These are phyloP conservation scores for Colletotrichum australisinense DNA, from an alignment of 2,329 filamentous ascomycete genomes.

Conservation along the genomic window DNA sequence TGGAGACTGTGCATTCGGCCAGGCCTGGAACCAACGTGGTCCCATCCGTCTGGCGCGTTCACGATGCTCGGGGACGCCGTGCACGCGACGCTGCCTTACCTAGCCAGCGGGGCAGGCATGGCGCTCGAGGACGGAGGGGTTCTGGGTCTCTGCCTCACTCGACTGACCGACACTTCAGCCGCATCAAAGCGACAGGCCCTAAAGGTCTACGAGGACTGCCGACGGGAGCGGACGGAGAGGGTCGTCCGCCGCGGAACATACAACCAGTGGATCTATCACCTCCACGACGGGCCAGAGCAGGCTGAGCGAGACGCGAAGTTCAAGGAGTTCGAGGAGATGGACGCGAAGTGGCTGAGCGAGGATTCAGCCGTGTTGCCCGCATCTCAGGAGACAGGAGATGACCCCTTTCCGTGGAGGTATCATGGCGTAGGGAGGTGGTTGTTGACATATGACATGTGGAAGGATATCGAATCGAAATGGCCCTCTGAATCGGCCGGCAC, in stretches of 20 bases:
- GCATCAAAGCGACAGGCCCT: slow-evolving; percentile 48
- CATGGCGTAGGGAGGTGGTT: slow-evolving; percentile 53
- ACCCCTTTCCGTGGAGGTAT: slow-evolving; percentile 54
- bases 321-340: slow-evolving; percentile 44
- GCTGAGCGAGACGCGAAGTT: slow-evolving; percentile 58
- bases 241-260: slow-evolving; percentile 70
- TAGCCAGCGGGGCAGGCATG: slow-evolving; percentile 68
- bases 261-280: slow-evolving; percentile 71
- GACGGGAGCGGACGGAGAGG: slow-evolving; percentile 67
- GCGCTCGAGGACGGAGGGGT: slow-evolving; percentile 70
- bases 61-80: slow-evolving; percentile 73
- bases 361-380: slow-evolving; percentile 38
- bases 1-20: slow-evolving; percentile 70
- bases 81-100: slow-evolving; percentile 73
- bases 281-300: slow-evolving; percentile 69
- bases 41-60: slow-evolving; percentile 64
- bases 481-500: neutral
- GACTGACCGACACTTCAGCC: slow-evolving; percentile 52
- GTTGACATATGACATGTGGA: slow-evolving; percentile 52
- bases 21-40: slow-evolving; percentile 64
- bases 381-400: slow-evolving; percentile 48
- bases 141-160: slow-evolving; percentile 64
- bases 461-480: slow-evolving; percentile 51
- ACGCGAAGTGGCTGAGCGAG: slow-evolving; percentile 43
- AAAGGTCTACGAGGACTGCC: slow-evolving; percentile 66